A percentile compares a stretch with the other conserved stretches of the same genome.
Conservation (phyloP, 2,329 filamentous ascomycete species). For the Paecilomyces dactylethromorphus region DNA sequence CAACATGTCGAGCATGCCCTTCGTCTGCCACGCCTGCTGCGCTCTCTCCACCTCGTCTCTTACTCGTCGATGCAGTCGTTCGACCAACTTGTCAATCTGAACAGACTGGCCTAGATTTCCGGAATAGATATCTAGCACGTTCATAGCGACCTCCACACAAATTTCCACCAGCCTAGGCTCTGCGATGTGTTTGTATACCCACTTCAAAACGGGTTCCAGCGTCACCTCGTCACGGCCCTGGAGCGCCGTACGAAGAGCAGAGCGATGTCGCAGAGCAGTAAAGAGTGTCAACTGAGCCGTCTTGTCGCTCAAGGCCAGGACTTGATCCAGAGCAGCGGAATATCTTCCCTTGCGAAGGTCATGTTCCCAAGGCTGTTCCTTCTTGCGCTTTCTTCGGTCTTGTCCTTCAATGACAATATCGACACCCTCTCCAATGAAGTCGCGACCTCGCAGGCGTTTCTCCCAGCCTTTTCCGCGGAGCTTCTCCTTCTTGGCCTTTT, state of each 20-base stretch:
- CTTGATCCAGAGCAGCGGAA: slow-evolving; percentile 68
- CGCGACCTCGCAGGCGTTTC: slow-evolving; percentile 60
- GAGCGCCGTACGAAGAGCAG: slow-evolving; percentile 73
- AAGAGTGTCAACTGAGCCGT: slow-evolving; percentile 68
- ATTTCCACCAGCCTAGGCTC: slow-evolving; percentile 76
- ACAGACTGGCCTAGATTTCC: slow-evolving; percentile 68
- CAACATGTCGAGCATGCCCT: slow-evolving; percentile 81
- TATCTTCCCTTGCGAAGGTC: slow-evolving; percentile 75
- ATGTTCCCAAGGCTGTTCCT: slow-evolving; percentile 70
- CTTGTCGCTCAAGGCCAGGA: slow-evolving; percentile 57
- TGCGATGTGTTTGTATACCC: slow-evolving; percentile 72
- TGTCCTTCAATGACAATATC: slow-evolving; percentile 78
- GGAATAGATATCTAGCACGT: slow-evolving; percentile 81
- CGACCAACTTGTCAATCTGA: slow-evolving; percentile 65
- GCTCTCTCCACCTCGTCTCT: slow-evolving; percentile 72
- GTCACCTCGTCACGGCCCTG: slow-evolving; percentile 72
- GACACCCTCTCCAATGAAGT: slow-evolving; percentile 75
- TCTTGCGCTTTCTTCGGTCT: slow-evolving; percentile 56
- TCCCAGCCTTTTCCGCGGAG: slow-evolving; percentile 55
- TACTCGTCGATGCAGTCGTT: slow-evolving; percentile 63
- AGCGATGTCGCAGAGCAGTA: slow-evolving; percentile 78
- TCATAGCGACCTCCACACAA: slow-evolving; percentile 74
- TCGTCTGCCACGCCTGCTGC: slow-evolving; percentile 72
- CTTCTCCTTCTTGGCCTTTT: slow-evolving; percentile 63
- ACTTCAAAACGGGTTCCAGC: slow-evolving; percentile 75